These are phyloP conservation scores for Aspergillus jensenii DNA, from an alignment of 2,329 filamentous ascomycete genomes.

Conservation along the genomic window DNA sequence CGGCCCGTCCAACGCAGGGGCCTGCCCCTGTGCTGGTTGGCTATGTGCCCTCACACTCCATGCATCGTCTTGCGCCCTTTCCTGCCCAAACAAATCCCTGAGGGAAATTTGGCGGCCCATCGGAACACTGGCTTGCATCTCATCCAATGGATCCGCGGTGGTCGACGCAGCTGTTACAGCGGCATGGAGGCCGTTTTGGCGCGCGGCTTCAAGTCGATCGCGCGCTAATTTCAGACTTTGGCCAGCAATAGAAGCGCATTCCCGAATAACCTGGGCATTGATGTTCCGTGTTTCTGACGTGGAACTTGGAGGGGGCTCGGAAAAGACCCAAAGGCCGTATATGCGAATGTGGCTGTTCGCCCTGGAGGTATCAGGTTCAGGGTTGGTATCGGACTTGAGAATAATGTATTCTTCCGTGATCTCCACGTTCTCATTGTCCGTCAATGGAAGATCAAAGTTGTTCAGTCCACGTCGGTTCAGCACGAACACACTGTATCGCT, in stretches of 20 bases:
- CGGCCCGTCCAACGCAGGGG: slow-evolving; percentile 9
- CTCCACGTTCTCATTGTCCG: slow-evolving; percentile 60
- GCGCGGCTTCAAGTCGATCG: slow-evolving; percentile 37
- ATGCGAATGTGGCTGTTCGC: slow-evolving; percentile 38
- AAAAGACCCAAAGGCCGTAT: slow-evolving; percentile 65
- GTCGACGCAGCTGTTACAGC: slow-evolving; percentile 29
- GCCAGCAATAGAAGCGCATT: slow-evolving; percentile 55
- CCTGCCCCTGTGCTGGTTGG: slow-evolving; percentile 23
- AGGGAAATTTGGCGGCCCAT: slow-evolving; percentile 56
- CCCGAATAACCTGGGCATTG: slow-evolving; percentile 55
- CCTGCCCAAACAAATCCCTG: slow-evolving; percentile 56
- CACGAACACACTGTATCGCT: slow-evolving; percentile 62
- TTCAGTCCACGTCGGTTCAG: slow-evolving; percentile 70
- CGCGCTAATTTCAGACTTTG: slow-evolving; percentile 48
- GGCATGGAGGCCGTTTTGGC: slow-evolving; percentile 32
- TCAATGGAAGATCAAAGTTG: slow-evolving; percentile 68
- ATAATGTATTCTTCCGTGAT: slow-evolving; percentile 63
- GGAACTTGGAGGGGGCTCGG: slow-evolving; percentile 56
- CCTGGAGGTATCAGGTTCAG: slow-evolving; percentile 21
- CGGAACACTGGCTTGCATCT: slow-evolving; percentile 41
- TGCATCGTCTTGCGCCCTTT: slow-evolving; percentile 52
- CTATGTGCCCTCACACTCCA: slow-evolving; percentile 52
- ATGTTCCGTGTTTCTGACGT: slow-evolving; percentile 53
- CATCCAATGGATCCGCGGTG: slow-evolving; percentile 34
- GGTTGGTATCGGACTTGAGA: slow-evolving; percentile 47